phyloP scores from a whole-genome alignment of 1,284 basidiomycete species.

The Heterobasidion occidentale region DNA sequence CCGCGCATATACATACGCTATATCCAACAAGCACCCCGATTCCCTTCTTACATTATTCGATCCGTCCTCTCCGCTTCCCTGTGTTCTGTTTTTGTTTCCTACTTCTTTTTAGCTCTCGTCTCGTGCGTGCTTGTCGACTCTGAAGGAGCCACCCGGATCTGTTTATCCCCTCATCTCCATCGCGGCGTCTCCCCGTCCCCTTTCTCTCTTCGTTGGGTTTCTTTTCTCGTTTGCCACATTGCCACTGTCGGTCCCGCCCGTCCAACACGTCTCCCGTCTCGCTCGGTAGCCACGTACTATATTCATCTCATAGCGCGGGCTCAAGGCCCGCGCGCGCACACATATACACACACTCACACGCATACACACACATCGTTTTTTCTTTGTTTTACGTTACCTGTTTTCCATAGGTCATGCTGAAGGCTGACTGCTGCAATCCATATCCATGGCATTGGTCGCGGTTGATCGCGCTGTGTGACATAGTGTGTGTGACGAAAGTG shows the following conservation, averaged over 20 bases:
- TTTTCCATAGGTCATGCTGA: no score
- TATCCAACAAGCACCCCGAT: not conserved
- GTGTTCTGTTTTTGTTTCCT: no score
- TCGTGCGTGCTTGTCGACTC: no score
- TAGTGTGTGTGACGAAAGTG: not conserved
- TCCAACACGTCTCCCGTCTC: not conserved
- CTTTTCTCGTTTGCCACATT: conserved; percentile 5
- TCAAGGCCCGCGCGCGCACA: conserved; percentile 7
- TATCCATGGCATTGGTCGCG: no score
- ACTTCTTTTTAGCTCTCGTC: no score
- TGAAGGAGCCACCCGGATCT: not conserved
- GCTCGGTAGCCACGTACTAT: not conserved
- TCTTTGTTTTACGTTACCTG: no score
- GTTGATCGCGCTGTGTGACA: not conserved
- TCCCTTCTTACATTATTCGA: no score
- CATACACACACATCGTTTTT: no score
- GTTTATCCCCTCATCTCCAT: not conserved
- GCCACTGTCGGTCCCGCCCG: no score
- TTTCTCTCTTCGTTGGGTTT: conserved; percentile 9
- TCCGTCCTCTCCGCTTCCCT: no score
- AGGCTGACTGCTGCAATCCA: no score
- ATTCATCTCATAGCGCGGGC: conserved; percentile 6
- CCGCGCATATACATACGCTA: not conserved
- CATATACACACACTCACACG: no score
- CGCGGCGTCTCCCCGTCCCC: not conserved